phyloP scores from a whole-genome alignment of 305 asterid species.

The Rubia tinctorum region DNA sequence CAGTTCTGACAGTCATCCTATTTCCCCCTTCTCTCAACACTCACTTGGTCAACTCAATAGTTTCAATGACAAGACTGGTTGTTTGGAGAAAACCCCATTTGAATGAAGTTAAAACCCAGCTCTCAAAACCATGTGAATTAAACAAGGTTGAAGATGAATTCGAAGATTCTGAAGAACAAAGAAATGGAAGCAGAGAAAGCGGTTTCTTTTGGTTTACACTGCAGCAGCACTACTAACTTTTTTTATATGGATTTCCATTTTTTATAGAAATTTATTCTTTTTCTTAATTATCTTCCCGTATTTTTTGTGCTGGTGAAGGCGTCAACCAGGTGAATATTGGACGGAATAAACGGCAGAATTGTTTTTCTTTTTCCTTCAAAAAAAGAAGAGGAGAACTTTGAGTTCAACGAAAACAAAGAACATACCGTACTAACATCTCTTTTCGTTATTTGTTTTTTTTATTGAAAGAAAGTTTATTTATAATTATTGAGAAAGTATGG shows the following conservation, averaged over 20 bases:
- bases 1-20: constrained; percentile 20
- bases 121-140: neutral
- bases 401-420: neutral
- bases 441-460: neutral
- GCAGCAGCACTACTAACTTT: neutral
- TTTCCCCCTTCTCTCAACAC: neutral
- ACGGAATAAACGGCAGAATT: neutral
- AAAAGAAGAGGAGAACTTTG: no score
- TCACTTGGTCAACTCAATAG: neutral
- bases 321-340: neutral
- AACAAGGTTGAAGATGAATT: neutral
- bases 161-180: constrained; percentile 16
- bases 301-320: constrained; percentile 11
- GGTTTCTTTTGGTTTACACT: neutral
- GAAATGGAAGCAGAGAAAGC: neutral
- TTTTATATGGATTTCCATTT: neutral
- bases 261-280: neutral
- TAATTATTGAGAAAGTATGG: neutral
- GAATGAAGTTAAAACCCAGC: neutral
- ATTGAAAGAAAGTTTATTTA: neutral
- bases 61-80: constrained; percentile 7
- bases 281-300: neutral
- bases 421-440: neutral
- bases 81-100: constrained; percentile 4
- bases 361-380: neutral